Conservation (phyloP, 441 rosid genomes). For the Populus trichocarpa region DNA sequence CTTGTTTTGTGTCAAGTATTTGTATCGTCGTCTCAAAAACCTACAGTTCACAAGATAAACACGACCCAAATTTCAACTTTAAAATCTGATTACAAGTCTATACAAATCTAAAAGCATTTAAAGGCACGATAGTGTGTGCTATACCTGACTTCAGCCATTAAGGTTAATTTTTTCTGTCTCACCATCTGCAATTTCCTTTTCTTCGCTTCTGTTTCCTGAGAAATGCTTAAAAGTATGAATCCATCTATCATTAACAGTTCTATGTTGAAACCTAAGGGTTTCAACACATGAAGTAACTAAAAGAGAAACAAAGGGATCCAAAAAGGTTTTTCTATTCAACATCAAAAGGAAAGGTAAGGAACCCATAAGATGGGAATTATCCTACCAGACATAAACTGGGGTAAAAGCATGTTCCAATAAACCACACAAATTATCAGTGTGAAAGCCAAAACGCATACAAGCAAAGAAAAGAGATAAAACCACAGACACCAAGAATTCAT, state of each 20-base stretch:
- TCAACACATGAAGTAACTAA: not conserved
- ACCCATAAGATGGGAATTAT: not conserved
- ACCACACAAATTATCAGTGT: not conserved
- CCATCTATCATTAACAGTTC: not conserved
- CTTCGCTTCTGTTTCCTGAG: constrained; percentile 62
- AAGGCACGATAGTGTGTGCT: not conserved
- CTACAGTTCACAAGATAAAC: constrained; percentile 33
- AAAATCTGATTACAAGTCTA: not conserved
- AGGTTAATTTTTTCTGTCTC: constrained; percentile 44
- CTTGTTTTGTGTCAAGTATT: constrained; percentile 49
- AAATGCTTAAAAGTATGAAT: constrained; percentile 8
- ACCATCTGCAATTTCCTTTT: constrained; percentile 50
- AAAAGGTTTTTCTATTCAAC: not conserved
- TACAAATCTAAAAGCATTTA: not conserved
- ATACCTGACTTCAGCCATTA: constrained; percentile 81
- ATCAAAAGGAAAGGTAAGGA: not conserved
- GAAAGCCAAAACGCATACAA: not conserved
- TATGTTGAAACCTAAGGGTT: not conserved
- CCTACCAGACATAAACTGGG: not conserved
- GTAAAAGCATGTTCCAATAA: not conserved
- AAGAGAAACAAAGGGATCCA: not conserved
- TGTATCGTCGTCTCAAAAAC: constrained; percentile 61
- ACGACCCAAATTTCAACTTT: constrained; percentile 1
- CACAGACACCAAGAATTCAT: not conserved
- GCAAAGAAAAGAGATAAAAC: not conserved